Base-by-base conservation (phyloP, 306 rosid genomes). In the Inga oerstediana region DNA sequence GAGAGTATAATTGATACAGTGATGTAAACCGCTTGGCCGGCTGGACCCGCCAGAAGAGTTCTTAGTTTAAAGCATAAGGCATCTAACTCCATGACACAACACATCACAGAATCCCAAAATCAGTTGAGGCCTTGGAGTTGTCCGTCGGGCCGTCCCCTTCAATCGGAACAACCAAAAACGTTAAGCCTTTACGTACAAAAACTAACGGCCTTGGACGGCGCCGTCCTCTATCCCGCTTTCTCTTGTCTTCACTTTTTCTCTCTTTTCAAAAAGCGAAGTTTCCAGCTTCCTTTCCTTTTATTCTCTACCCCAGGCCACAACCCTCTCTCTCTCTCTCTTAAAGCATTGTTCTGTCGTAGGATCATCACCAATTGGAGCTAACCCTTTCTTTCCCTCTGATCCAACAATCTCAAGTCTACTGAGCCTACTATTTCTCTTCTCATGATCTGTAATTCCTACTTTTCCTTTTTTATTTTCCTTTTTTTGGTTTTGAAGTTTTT, bases 391-490 rank as follows among this genome's bases (percentile, higher is more conserved):
- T 27, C 1, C 30, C 46, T 89, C 90, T 88, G 92, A 89, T 90
- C 85, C 88, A 75, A 68, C 81, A 93, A 87, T 90, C 92, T 80
- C 86, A 68, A 68, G 30, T 44, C 62, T 51, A 65, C 41, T 45
- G 62, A 52, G 72, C 79, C 79, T 83, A 67, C 75, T 84, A 69
- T 77, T 32, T 37, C 41, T 12, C 83, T 81, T 72, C 85, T 78
- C 81, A 78, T 92, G 84, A 81, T 89, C 86, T 74, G 97, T 94
- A 81, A 90, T 97, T 93, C 61, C 62, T 75, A 82, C 54, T 78
- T 84, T 62, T 27, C 30, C 51, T 80, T 62, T 83, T 80, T 89
- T 73, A 72, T 72, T 54, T 79, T 27, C 77, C 79, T 43, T 37
- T 19, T 68, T 13, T 48, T 3, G 15, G 51, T 8, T 69, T 39